These are phyloP conservation scores for Blastobotrys robertii DNA, from an alignment of 805 yeast species.

Conservation along the genomic window DNA sequence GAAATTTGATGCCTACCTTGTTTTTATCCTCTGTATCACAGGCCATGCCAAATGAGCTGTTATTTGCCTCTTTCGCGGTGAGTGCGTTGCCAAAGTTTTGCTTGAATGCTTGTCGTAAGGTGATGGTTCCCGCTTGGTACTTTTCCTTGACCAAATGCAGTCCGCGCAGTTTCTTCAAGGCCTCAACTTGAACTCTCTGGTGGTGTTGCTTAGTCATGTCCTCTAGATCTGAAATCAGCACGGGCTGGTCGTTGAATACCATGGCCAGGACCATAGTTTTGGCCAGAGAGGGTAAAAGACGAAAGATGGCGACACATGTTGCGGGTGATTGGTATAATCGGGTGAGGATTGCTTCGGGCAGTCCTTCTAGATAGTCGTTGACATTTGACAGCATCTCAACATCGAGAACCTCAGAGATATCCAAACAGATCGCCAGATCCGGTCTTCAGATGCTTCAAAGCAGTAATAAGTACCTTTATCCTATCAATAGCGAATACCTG, in stretches of 20 bases:
- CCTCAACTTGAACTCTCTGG: conserved; percentile 51
- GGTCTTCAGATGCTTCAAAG: too few species aligned
- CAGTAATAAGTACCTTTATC: too few species aligned
- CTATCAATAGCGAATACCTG: too few species aligned
- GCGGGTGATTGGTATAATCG: conserved; percentile 83
- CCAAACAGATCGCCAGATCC: too few species aligned
- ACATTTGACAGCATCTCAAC: conserved; percentile 40
- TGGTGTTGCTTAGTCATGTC: conserved; percentile 63
- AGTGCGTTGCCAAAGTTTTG: conserved; percentile 70
- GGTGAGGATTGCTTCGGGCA: conserved; percentile 78
- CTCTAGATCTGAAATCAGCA: conserved; percentile 57
- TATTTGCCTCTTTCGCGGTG: conserved; percentile 54
- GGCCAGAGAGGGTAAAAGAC: conserved; percentile 81
- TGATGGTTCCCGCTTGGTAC: conserved; percentile 34
- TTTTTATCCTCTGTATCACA: conserved; percentile 46
- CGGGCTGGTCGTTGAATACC: conserved; percentile 71
- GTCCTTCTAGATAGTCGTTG: conserved; percentile 79
- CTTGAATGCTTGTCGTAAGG: conserved; percentile 59
- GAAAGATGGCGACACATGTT: conserved; percentile 85
- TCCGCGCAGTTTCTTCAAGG: conserved; percentile 64
- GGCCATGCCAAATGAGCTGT: conserved; percentile 67
- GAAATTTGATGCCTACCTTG: conserved; percentile 49
- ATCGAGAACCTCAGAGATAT: too few species aligned
- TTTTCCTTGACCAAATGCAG: conserved; percentile 64
- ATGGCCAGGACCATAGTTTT: conserved; percentile 81